Base-by-base conservation (phyloP, 2,329 filamentous ascomycete genomes). In the Byssothecium circinans region DNA sequence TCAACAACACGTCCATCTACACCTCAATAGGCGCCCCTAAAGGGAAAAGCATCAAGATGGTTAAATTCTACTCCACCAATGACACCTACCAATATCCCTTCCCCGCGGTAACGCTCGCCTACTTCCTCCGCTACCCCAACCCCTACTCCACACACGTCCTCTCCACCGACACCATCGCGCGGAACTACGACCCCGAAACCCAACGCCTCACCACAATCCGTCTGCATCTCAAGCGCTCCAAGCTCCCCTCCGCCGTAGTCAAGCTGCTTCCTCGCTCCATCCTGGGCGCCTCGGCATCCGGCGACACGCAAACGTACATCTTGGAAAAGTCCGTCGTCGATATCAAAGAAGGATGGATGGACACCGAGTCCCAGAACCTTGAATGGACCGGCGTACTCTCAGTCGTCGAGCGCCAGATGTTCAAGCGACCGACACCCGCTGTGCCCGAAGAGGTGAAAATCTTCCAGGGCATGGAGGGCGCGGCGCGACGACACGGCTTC, bases 121-220 rank as follows among this genome's bases (percentile, higher is more conserved):
- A 90, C 80, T 94, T 92, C 74, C 85, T 94, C 41, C 88, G 89
- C 57, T 94, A 94, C 74, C 90, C 88, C 56, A 94, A 92, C 65
- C 89, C 89, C 6, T 91, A 92, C 75, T 86, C 85, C 57, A 84
- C 82, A 54, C 89, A 94, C 75, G 89, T 94, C 43, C 77, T 91
- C 60, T 89, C 87, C 65, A 91, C 88, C 70, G 89, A 94, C 71
- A 90, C 88, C 62, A 89, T 94, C 69, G 82, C 83, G 40, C 86
- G 84, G 56, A 77, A 81, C 69, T 82, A 89, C 72, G 88, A 92
- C 70, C 79, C 85, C 6, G 74, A 73, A n/a, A 88, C 87, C 1
- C 87, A 88, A 58, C 85, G 86, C 41, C 78, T 94, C 19, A 83
- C 88, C 62, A 92, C 88, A 18, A 86, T 87, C 7, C 87, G 89